A percentile compares a stretch with the other conserved stretches of the same genome.
These are phyloP conservation scores for Polytrichum commune DNA, from an alignment of 225 moss, liverwort and hornwort genomes.

Conservation along the genomic window DNA sequence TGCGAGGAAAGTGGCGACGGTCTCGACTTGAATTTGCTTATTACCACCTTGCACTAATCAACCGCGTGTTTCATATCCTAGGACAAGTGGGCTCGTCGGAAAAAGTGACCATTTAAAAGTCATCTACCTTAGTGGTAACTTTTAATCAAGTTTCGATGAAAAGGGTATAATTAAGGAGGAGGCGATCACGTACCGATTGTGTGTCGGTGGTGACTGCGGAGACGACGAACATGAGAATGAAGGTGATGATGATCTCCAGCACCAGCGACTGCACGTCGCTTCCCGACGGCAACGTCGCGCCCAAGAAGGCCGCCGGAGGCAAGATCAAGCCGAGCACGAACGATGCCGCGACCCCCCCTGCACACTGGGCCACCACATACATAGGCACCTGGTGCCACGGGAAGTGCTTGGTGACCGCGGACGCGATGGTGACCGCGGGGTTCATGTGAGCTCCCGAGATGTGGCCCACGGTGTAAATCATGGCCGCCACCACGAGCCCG, in stretches of 20 bases:
- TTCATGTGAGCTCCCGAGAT: slow-evolving; percentile 24
- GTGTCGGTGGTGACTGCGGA: slow-evolving; percentile 74
- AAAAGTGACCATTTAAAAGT: no score
- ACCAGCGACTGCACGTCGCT: slow-evolving; percentile 48
- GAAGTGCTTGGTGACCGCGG: slow-evolving; percentile 36
- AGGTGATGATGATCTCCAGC: slow-evolving; percentile 72
- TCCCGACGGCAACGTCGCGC: slow-evolving; percentile 41
- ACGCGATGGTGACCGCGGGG: slow-evolving; percentile 45
- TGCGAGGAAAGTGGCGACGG: no score
- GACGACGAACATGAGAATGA: slow-evolving; percentile 86
- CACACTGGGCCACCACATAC: slow-evolving; percentile 63
- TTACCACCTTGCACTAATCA: no score
- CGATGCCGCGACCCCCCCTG: slow-evolving; percentile 40
- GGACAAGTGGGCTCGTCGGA: no score
- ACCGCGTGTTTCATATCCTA: no score
- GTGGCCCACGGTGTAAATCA: slow-evolving; percentile 55
- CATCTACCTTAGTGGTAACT: background rate
- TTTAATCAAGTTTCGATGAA: slow-evolving; percentile 15
- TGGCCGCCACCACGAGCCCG: slow-evolving; percentile 43
- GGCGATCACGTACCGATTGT: slow-evolving; percentile 37
- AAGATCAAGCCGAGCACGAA: slow-evolving; percentile 60
- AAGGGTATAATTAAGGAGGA: slow-evolving; percentile 3
- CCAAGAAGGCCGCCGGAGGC: slow-evolving; percentile 43
- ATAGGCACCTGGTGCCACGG: slow-evolving; percentile 69
- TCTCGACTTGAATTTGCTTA: no score